phyloP scores from a whole-genome alignment of 352 stramenopile genomes.

The Globisporangium uncinulatum region DNA sequence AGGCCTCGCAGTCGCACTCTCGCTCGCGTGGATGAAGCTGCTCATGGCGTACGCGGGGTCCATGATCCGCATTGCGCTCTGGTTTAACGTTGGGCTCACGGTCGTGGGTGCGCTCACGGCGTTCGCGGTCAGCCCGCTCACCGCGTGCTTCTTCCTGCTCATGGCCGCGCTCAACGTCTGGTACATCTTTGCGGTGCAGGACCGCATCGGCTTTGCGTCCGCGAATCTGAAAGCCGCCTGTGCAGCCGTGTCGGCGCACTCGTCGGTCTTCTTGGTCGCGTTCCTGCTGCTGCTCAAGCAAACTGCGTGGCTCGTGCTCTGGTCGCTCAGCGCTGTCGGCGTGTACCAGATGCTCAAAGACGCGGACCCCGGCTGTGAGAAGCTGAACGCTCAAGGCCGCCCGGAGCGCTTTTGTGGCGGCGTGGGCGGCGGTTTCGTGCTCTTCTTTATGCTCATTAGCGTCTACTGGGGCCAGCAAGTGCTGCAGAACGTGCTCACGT shows the following conservation, averaged over 20 bases:
- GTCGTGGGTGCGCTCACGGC: constrained; percentile 56
- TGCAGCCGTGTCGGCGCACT: constrained; percentile 45
- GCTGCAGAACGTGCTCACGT: constrained; percentile 81
- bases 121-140: constrained; percentile 59
- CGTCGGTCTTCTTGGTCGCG: constrained; percentile 57
- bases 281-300: constrained; percentile 68
- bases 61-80: constrained; percentile 79
- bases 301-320: constrained; percentile 67
- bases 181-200: constrained; percentile 76
- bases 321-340: constrained; percentile 57
- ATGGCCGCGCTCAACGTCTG: constrained; percentile 76
- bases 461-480: constrained; percentile 85
- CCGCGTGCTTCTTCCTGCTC: constrained; percentile 47
- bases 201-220: constrained; percentile 77
- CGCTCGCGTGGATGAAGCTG: constrained; percentile 70
- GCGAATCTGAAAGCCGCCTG: constrained; percentile 78
- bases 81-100: constrained; percentile 73
- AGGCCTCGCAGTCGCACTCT: constrained; percentile 44
- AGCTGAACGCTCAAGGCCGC: constrained; percentile 22
- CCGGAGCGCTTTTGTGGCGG: constrained; percentile 51
- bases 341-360: constrained; percentile 73
- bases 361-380: constrained; percentile 52
- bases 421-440: constrained; percentile 37
- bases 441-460: constrained; percentile 82
- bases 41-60: constrained; percentile 66